Evolutionary conservation across 208 protist species (phyloP), one percentile per base, ranked within the genome.

Genomic region (Tetramitus jugosus): DNA sequence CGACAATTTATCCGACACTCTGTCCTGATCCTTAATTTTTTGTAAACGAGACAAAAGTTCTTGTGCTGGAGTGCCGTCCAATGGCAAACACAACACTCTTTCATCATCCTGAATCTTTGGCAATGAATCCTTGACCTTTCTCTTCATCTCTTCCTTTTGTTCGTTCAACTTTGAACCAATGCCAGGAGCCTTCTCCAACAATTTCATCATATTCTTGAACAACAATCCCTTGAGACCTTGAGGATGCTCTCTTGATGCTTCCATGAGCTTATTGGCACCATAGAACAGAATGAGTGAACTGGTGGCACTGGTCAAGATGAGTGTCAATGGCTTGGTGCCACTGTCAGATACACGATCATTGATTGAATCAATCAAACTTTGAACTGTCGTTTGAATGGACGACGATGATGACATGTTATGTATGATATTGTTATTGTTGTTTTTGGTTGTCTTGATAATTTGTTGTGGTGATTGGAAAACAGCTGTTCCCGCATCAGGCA

Each of bases 221-320:
- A 71, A 3, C 0, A 71, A 7, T n/a, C 65, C 65, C 1, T 3
- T 33, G 1, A 49, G 29, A 35, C 65, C 65, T 37, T 49, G 29
- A 14, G 65, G 65, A 71, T 71, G 65, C 33, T 71, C 65, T 13
- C 20, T 42, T 3, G 65, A 71, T 17, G 65, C 65, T 31, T 71
- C 23, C 20, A 56, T 20, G 20, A 56, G 20, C 20, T 20, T 56
- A 10, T 56, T 20, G 49, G 20, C 49, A 26, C 14, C 49, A 20
- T 56, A 56, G 10, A 20, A 10, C 14, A 10, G 10, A 56, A 56
- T 56, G 14, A 56, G 20, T 56, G 49, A 10, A 56, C 49, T 20
- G 20, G 49, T 20, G 20, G 49, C n/a, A n/a, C n/a, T n/a, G n/a
- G n/a, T n/a, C n/a, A n/a, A n/a, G n/a, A n/a, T n/a, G n/a, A n/a